Evolutionary conservation across 148 eudicot genomes (phyloP).

Genomic region (Nyssa sinensis): DNA sequence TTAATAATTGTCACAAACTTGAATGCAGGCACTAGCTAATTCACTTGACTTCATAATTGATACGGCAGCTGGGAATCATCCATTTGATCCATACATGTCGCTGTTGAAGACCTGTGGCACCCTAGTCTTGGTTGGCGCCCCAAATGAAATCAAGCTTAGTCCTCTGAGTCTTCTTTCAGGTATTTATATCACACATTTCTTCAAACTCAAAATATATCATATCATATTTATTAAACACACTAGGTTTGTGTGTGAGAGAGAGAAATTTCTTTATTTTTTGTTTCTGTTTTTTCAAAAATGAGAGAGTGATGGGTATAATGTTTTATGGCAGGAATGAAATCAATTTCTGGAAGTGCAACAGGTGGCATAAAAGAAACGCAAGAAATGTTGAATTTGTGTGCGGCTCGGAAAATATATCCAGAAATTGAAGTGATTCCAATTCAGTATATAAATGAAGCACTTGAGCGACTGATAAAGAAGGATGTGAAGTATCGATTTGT

Average conservation of each 20-base stretch:
- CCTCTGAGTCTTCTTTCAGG: slow-evolving; percentile 7
- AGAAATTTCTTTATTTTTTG: too few species aligned
- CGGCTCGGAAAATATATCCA: slow-evolving; percentile 14
- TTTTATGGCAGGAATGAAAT: slow-evolving; percentile 20
- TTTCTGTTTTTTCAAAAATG: too few species aligned
- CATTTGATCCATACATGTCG: too few species aligned
- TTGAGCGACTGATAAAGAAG: slow-evolving; percentile 15
- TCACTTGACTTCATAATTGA: slow-evolving; percentile 13
- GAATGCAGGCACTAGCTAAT: neutral
- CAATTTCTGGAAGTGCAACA: slow-evolving; percentile 15
- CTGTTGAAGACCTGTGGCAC: slow-evolving; percentile 15
- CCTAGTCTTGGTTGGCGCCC: slow-evolving; percentile 19
- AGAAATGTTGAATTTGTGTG: slow-evolving; percentile 23
- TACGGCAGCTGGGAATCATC: slow-evolving; percentile 20
- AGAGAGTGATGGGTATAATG: too few species aligned
- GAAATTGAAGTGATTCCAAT: slow-evolving; percentile 18
- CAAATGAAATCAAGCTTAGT: slow-evolving; percentile 16
- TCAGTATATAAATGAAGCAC: slow-evolving; percentile 20
- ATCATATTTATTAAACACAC: too few species aligned
- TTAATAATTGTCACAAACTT: too few species aligned
- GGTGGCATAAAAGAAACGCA: slow-evolving; percentile 17
- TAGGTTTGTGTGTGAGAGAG: too few species aligned
- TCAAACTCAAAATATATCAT: too few species aligned
- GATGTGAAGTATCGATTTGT: slow-evolving; percentile 21
- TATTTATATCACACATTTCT: neutral